phyloP scores from a whole-genome alignment of 2,329 filamentous ascomycete species.

The Neodidymelliopsis sp. region DNA sequence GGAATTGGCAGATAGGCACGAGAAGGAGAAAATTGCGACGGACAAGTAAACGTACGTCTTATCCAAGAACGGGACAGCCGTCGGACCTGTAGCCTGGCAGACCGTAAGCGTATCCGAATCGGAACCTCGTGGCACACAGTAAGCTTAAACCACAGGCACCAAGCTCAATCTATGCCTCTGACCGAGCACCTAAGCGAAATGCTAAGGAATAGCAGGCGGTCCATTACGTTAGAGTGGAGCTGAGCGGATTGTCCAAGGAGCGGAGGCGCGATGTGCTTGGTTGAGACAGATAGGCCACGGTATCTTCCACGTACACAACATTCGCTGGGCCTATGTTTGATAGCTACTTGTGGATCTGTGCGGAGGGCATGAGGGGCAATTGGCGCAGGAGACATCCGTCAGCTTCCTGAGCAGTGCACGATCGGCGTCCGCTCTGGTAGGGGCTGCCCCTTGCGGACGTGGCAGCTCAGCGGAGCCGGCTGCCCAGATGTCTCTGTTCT shows the following conservation, averaged over 20 bases:
- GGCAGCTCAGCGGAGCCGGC: constrained; percentile 17
- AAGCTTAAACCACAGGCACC: constrained; percentile 46
- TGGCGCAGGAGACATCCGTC: constrained; percentile 6
- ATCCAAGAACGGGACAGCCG: constrained; percentile 1
- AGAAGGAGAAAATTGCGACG: not conserved
- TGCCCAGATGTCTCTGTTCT: constrained; percentile 23
- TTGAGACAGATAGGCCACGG: constrained; percentile 18
- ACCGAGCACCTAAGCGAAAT: constrained; percentile 32
- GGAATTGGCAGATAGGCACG: not conserved
- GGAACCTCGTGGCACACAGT: constrained; percentile 40
- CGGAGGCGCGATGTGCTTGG: constrained; percentile 23
- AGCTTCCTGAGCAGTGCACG: constrained; percentile 8
- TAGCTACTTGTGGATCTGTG: constrained; percentile 10
- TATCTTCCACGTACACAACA: constrained; percentile 27
- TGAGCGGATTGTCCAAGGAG: constrained; percentile 39
- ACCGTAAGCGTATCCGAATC: constrained; percentile 27
- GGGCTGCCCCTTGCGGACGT: not conserved
- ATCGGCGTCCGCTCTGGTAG: constrained; percentile 4
- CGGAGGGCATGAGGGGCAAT: constrained; percentile 5
- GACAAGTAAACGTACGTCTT: constrained; percentile 4
- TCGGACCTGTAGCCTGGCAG: constrained; percentile 6
- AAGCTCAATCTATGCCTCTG: constrained; percentile 37
- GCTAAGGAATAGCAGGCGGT: constrained; percentile 28
- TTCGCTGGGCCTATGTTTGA: constrained; percentile 1
- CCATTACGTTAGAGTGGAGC: constrained; percentile 44